These are phyloP conservation scores for Zea luxurians DNA, from an alignment of 176 grass and related monocot species.

Conservation along the genomic window DNA sequence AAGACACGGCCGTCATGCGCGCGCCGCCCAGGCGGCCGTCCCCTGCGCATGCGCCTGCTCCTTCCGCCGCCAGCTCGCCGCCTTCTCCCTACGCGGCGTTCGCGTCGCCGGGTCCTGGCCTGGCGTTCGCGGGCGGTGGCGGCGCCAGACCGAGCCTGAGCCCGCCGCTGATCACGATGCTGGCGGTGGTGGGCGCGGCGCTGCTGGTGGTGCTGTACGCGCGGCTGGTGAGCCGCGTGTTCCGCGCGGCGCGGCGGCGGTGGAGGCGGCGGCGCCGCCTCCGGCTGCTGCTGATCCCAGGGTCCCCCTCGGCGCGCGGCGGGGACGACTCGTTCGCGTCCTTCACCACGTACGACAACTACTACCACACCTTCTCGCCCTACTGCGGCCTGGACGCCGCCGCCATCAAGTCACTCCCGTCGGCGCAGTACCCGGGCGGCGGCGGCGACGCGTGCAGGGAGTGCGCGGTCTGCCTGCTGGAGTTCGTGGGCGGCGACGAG, in stretches of 20 bases:
- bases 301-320: neutral
- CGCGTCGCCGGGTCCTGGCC: neutral
- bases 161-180: constrained; percentile 96
- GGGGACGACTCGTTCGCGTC: constrained; percentile 40
- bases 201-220: constrained; percentile 91
- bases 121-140: neutral
- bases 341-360: constrained; percentile 47
- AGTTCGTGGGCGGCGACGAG: constrained; percentile 85
- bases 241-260: constrained; percentile 45
- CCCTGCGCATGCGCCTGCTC: constrained; percentile 26
- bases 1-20: constrained; percentile 29
- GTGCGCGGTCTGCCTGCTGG: constrained; percentile 85
- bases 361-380: constrained; percentile 67
- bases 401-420: constrained; percentile 78
- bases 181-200: constrained; percentile 82
- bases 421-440: constrained; percentile 46
- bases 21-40: constrained; percentile 14
- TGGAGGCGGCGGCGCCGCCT: constrained; percentile 29
- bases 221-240: constrained; percentile 57
- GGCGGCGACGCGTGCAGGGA: constrained; percentile 45
- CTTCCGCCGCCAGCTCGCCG: constrained; percentile 15
- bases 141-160: constrained; percentile 41
- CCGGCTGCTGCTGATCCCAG: constrained; percentile 43
- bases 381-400: constrained; percentile 79
- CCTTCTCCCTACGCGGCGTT: constrained; percentile 34